These are phyloP conservation scores for Syzygium aromaticum DNA, from an alignment of 345 rosid genomes.

Conservation along the genomic window DNA sequence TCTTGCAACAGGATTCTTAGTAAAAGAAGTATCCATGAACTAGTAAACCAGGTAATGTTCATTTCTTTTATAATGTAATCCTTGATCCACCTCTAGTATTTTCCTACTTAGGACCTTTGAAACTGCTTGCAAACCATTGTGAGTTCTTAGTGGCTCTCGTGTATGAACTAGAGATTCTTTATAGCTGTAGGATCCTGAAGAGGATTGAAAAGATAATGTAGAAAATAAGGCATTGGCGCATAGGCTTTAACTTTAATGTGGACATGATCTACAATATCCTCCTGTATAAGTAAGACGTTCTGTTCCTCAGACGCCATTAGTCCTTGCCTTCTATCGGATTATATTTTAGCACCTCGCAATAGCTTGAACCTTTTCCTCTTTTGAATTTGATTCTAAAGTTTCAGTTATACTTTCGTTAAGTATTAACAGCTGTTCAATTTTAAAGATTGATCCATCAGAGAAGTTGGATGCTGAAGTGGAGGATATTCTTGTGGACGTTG, in stretches of 20 bases:
- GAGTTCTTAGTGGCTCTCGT: neutral
- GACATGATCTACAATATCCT: neutral
- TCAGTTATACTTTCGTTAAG: neutral
- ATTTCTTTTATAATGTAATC: neutral
- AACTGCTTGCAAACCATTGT: neutral
- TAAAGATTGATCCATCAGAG: constrained; percentile 87
- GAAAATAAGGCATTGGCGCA: neutral
- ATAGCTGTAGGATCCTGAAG: neutral
- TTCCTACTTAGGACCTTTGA: neutral
- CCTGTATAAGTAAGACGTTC: neutral
- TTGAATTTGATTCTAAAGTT: neutral
- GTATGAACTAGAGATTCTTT: neutral
- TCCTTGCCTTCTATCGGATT: neutral
- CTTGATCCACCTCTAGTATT: neutral
- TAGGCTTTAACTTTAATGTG: neutral
- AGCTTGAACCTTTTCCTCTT: neutral
- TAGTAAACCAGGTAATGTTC: constrained; percentile 66
- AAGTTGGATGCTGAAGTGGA: constrained; percentile 90
- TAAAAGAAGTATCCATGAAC: constrained; percentile 85
- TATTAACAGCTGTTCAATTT: neutral
- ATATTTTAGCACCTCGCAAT: neutral
- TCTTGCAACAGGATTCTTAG: constrained; percentile 56
- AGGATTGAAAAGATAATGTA: neutral
- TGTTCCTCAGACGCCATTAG: neutral
- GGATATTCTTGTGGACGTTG: constrained; percentile 86